Evolutionary conservation across 257 asterid species (phyloP).

Genomic region (Perilla frutescens): DNA sequence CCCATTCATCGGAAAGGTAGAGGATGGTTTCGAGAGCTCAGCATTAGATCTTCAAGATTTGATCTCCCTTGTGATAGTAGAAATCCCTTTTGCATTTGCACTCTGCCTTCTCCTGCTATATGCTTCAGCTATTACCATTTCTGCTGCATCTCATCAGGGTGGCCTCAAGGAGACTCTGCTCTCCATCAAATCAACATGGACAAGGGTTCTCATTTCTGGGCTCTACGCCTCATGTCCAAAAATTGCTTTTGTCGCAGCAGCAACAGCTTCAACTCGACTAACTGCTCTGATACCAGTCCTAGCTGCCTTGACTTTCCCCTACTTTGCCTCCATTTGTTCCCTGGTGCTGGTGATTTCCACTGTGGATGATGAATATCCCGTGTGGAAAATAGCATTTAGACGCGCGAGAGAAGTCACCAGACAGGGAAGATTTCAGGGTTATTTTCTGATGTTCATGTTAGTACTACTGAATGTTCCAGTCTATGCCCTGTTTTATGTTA

Average conservation of each 20-base stretch:
- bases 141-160: constrained; percentile 24
- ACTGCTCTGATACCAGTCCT: neutral
- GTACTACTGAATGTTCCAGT: constrained; percentile 30
- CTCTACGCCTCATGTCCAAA: neutral
- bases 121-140: constrained; percentile 26
- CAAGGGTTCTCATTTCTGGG: constrained; percentile 3
- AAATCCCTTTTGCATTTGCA: constrained; percentile 34
- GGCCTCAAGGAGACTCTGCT: constrained; percentile 22
- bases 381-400: neutral
- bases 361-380: neutral
- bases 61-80: constrained; percentile 23
- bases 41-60: neutral
- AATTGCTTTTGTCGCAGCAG: constrained; percentile 16
- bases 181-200: constrained; percentile 25
- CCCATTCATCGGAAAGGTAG: neutral
- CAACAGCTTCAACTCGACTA: neutral
- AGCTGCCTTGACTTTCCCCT: constrained; percentile 15
- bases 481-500: constrained; percentile 25
- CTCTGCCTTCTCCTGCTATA: constrained; percentile 23
- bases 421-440: constrained; percentile 7
- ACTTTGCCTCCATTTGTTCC: constrained; percentile 22
- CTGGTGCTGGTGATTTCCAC: constrained; percentile 30
- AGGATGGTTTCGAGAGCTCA: neutral
- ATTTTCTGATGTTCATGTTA: constrained; percentile 8
- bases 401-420: neutral